Evolutionary conservation across 306 rosid genomes (phyloP), one percentile per base, ranked within the genome.

Genomic region (Cucumis cinereus): DNA sequence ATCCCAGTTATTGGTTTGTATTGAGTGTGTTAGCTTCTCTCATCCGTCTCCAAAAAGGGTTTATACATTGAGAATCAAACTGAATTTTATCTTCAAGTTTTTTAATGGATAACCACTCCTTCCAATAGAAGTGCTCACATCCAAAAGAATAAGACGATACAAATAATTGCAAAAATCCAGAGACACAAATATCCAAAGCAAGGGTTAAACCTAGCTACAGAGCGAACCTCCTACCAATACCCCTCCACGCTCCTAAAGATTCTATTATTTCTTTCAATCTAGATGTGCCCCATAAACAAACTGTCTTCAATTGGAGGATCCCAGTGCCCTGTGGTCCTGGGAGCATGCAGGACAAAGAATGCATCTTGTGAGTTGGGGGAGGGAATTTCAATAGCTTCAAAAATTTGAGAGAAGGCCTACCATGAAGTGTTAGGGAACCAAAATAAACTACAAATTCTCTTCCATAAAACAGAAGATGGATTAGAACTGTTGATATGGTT

Each of bases 311-410:
- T 77, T 80, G 92, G 79, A 86, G 93, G 82, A 87, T 72, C 54
- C 96, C 94, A 0, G 86, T 75, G 78, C 96, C 97, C 77, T 41
- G 87, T 9, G 94, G 94, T 43, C 96, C 98, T 40, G 94, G 96
- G 82, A 93, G 86, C 64, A 96, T 84, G 85, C 97, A 93, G 15
- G 97, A 88, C 56, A 89, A 85, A 54, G 98, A 91, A 19, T 83
- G 91, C 84, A 96, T 82, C 82, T 88, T 83, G 58, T 90, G 93
- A 83, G 91, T 85, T 62, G 41, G 67, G 67, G 10, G 22, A 61
- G 41, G 43, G 41, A 61, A 14, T 30, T 61, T 61, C 30, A 15
- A 61, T 61, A 17, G 16, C 68, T 7, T 61, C 68, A 12, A 61
- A 61, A 61, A 15, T 15, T 12, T 30, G 5, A 30, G 6, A 61